These are phyloP conservation scores for Teratosphaeria nubilosa DNA, from an alignment of 2,329 filamentous ascomycete genomes.

Conservation along the genomic window DNA sequence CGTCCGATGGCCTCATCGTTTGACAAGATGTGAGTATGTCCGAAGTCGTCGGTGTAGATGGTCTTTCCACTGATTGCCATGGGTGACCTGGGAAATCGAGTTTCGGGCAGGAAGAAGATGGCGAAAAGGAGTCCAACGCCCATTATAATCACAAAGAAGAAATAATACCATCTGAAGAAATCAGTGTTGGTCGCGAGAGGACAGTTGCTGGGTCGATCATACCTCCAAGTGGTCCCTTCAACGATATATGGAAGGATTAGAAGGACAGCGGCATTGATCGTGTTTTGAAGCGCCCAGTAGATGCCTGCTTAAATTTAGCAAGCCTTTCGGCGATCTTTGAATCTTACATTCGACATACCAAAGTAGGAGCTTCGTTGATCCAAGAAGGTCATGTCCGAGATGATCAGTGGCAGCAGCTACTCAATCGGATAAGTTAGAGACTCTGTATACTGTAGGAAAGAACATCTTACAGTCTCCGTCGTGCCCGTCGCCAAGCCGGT, in stretches of 20 bases:
- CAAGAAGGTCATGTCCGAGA: slow-evolving; percentile 32
- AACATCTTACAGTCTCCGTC: slow-evolving; percentile 23
- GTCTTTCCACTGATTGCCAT: slow-evolving; percentile 26
- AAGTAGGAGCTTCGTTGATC: slow-evolving; percentile 30
- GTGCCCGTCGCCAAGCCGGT: slow-evolving; percentile 28
- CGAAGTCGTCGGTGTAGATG: slow-evolving; percentile 31
- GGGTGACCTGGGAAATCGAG: slow-evolving; percentile 27
- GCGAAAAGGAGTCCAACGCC: slow-evolving; percentile 28
- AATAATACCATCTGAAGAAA: slow-evolving; percentile 29
- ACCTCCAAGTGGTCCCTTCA: slow-evolving; percentile 27
- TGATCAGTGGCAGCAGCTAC: slow-evolving; percentile 29
- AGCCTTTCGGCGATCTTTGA: neutral
- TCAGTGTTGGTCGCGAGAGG: neutral
- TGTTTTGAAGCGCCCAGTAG: slow-evolving; percentile 32
- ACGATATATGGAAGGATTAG: slow-evolving; percentile 29
- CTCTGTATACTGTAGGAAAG: neutral
- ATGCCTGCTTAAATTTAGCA: slow-evolving; percentile 8
- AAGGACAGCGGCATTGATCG: slow-evolving; percentile 25
- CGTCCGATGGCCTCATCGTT: slow-evolving; percentile 19
- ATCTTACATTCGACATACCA: slow-evolving; percentile 3
- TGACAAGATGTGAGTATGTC: slow-evolving; percentile 27
- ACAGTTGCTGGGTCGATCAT: neutral
- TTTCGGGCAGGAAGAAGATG: slow-evolving; percentile 33
- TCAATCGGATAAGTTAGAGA: neutral
- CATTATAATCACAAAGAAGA: slow-evolving; percentile 29